Evolutionary conservation across 2,329 filamentous ascomycete genomes (phyloP), one percentile per base, ranked within the genome.

Genomic region (Cladosporium sp.): DNA sequence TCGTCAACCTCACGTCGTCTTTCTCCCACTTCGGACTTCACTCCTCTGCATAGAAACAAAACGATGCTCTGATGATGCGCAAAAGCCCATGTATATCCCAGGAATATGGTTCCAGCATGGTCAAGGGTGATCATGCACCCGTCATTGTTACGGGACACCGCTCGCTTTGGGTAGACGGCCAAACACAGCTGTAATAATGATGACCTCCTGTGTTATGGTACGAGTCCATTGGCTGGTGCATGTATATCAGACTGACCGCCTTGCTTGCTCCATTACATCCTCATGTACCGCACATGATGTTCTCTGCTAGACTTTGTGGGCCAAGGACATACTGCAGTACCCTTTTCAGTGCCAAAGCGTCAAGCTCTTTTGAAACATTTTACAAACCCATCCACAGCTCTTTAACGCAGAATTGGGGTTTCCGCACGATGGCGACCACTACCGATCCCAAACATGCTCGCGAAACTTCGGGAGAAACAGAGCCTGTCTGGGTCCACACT

Each of bases 401-500:
- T 18, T 12, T 23, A 2, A 33, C 21, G n/a, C 53, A 23, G n/a
- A 35, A 33, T 12, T 56, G 53, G 53, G 23, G 37, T 14, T 33
- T 12, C 11, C 16, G 61, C 52, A 68, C 31, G 28, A 70, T 70
- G 69, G 66, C 69, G 10, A 67, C 69, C 16, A 53, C 58, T 8
- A 49, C 50, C 57, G 53, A 56, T 6, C 70, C 76, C 7, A 50
- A 77, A 60, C 76, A 79, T 52, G 78, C 75, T 67, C 76, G 78
- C 69, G 73, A 78, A 49, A 85, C 84, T 5, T 84, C 83, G 0
- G 84, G 85, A 40, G 75, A 78, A 21, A 81, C 77, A 3, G 82
- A 85, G 61, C 72, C 85, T 0, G 85, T 87, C 23, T 87, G 85
- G 84, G 74, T 84, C 0, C 83, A 85, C 68, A 76, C 75, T 0